These are phyloP conservation scores for Knoxdaviesia proteae DNA, from an alignment of 2,329 filamentous ascomycete species.

Conservation along the genomic window DNA sequence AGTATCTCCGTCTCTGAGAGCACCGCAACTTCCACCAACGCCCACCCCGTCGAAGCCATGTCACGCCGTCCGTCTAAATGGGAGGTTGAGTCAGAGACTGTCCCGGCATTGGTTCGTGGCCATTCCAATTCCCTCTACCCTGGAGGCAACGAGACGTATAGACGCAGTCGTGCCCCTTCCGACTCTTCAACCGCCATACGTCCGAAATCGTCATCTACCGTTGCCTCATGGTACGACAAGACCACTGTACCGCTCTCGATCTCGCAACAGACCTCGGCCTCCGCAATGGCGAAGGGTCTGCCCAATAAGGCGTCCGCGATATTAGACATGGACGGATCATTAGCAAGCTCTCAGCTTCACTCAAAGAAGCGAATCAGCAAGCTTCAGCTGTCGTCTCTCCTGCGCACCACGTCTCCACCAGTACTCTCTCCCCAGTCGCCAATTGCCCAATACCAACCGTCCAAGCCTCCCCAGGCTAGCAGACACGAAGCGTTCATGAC, in stretches of 20 bases:
- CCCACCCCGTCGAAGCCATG: slow-evolving; percentile 11
- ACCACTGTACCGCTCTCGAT: slow-evolving; percentile 32
- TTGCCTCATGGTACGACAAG: slow-evolving; percentile 35
- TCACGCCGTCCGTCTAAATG: slow-evolving; percentile 11
- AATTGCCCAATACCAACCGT: not conserved
- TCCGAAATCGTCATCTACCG: slow-evolving; percentile 31
- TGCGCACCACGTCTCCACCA: slow-evolving; percentile 21
- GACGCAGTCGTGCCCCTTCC: slow-evolving; percentile 4
- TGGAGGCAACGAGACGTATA: no score
- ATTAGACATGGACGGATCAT: slow-evolving; percentile 21
- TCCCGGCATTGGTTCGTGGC: slow-evolving; percentile 11
- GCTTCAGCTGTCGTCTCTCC: slow-evolving; percentile 26
- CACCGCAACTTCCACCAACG: slow-evolving; percentile 10
- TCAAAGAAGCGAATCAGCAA: slow-evolving; percentile 22
- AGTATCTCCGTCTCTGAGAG: slow-evolving; percentile 23
- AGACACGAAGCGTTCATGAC: no score
- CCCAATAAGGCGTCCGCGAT: slow-evolving; percentile 25
- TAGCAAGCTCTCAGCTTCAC: not conserved
- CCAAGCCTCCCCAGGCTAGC: no score
- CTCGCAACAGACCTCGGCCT: slow-evolving; percentile 36
- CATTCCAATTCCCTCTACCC: no score
- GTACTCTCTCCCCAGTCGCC: slow-evolving; percentile 17
- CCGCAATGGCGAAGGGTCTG: slow-evolving; percentile 34
- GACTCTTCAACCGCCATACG: slow-evolving; percentile 13
- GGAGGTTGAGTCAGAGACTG: slow-evolving; percentile 26